Base-by-base conservation (phyloP, 2,329 filamentous ascomycete species). In the Bipolaris gigantea region DNA sequence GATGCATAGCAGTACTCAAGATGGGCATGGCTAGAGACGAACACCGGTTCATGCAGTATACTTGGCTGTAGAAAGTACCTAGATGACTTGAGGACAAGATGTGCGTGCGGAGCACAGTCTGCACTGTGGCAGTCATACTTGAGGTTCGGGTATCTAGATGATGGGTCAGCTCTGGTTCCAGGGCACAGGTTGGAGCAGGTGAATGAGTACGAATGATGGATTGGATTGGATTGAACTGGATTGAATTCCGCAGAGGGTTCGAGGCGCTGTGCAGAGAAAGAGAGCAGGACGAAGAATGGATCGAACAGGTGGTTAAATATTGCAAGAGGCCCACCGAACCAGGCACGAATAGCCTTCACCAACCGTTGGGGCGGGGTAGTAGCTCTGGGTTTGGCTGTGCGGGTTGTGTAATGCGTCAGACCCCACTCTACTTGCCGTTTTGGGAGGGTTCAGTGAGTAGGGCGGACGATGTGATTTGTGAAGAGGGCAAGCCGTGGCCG, bases 31-130 rank as follows among this genome's bases (percentile, higher is more conserved):
- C 57, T 60, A 50, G 60, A 66, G 63, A 66, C 72, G 67, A 73
- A 74, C 73, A 75, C 73, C 73, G 72, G 73, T 72, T 68, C 73
- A 75, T 75, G 73, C 72, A 73, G 67, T 69, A 72, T 73, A 73
- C 72, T 73, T 71, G 67, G 61, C 56, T 66, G 68, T 60, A 69
- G 57, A 71, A 65, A 64, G 63, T 73, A 74, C 72, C 72, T 74
- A 74, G 66, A 70, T 67, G 53, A 49, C 53, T 62, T 57, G 57
- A 56, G 63, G 71, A 74, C 69, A 73, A 74, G 57, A 60, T 67
- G 66, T 54, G 65, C 70, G 63, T 56, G 46, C 50, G 66, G 65
- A 65, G 61, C 59, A 63, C 65, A 66, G 60, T 67, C 65, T 65
- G 66, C 62, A 61, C 65, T 57, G 48, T 63, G 66, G 58, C 53